Base-by-base conservation (phyloP, 805 yeast genomes). In the Nakazawaea ishiwadae region DNA sequence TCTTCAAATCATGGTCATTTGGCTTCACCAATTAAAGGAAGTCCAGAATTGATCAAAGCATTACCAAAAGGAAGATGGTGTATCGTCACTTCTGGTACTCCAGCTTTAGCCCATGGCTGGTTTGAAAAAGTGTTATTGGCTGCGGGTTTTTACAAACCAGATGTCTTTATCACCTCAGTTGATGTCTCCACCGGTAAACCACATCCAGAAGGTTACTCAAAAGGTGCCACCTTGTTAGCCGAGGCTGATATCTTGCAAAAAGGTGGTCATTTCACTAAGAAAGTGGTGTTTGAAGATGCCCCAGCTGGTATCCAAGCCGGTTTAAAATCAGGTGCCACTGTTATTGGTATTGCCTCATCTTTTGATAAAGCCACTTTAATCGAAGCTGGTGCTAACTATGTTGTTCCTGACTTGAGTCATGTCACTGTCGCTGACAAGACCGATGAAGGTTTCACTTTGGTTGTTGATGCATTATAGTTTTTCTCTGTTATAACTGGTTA, bases 261-360 rank as follows among this genome's bases (percentile, higher is more conserved):
- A 27, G 56, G 52, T 15, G 36, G 37, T 16, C 21, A 24, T 20
- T 43, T 58, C 23, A 46, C 51, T 40, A 66, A 66, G 53, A 70
- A 65, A 42, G 80, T 85, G 32, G 89, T 83, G 38, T 86, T 86
- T 56, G 96, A 86, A 66, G 96, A 86, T 59, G 95, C 95, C 35
- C 91, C 89, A 45, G 90, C 93, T 37, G 95, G 96, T 58, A 78
- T 85, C 48, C 65, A 75, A 53, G 91, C 95, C 30, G 95, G 95
- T 56, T 77, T 79, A 58, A 84, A 74, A 42, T 90, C 93, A 19
- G 95, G 90, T 45, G 88, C 93, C 59, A 71, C 75, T 57, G 82
- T 84, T 46, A 78, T 86, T 52, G 96, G 95, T 57, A 81, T 86
- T 62, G 84, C 90, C 51, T 81, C 91, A 47, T 79, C 93, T 41